Percentiles rank a stretch among this genome's conserved stretches.
Evolutionary conservation across 1,284 basidiomycete genomes (phyloP).

Genomic region (Cryptococcus sp.): DNA sequence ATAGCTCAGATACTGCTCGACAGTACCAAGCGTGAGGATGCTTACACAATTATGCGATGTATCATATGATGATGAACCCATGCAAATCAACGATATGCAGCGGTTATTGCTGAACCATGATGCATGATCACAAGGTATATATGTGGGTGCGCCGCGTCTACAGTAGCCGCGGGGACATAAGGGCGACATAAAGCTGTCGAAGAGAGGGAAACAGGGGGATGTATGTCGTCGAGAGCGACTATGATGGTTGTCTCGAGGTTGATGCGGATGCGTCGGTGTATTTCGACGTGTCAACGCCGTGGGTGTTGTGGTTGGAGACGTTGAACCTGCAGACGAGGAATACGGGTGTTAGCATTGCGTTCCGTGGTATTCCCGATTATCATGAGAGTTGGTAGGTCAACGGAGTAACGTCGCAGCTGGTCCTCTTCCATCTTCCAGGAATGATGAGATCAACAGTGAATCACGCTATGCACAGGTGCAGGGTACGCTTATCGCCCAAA

Average conservation of each 20-base stretch:
- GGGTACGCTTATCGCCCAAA: too few relatives aligned
- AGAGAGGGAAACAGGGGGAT: neutral
- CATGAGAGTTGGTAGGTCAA: neutral
- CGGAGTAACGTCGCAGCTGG: neutral
- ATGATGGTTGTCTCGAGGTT: constrained; percentile 4
- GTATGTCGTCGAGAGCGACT: constrained; percentile 10
- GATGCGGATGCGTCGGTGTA: constrained; percentile 54
- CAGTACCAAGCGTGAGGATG: too few relatives aligned
- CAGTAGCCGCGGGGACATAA: neutral
- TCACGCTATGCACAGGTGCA: neutral
- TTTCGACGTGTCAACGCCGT: constrained; percentile 81
- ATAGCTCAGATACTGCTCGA: too few relatives aligned
- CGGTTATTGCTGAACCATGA: too few relatives aligned
- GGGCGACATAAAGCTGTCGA: neutral
- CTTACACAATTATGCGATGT: too few relatives aligned
- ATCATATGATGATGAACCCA: too few relatives aligned
- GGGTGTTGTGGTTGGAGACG: constrained; percentile 82
- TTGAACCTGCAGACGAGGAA: constrained; percentile 69
- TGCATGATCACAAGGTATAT: too few relatives aligned
- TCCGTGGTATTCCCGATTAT: too few relatives aligned
- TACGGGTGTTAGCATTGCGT: too few relatives aligned
- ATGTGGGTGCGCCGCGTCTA: too few relatives aligned
- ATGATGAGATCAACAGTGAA: too few relatives aligned
- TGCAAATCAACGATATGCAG: too few relatives aligned
- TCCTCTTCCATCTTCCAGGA: neutral